A percentile compares a stretch with the other conserved stretches of the same genome.
phyloP scores from a whole-genome alignment of 1,284 basidiomycete genomes.

The Melanopsichium pennsylvanicum region DNA sequence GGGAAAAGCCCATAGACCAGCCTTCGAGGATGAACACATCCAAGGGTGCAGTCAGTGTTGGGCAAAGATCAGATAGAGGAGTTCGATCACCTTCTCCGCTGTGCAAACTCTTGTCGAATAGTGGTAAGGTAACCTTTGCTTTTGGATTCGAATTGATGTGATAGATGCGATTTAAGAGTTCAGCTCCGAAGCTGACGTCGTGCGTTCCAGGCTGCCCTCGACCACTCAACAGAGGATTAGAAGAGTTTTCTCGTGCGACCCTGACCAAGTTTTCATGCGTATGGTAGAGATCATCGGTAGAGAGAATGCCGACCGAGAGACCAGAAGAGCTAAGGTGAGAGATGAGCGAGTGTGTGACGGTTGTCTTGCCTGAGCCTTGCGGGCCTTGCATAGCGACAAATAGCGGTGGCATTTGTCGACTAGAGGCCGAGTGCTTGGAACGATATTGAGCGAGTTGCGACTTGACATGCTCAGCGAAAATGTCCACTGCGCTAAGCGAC shows the following conservation, averaged over 20 bases:
- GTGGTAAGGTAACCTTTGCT: slow-evolving; percentile 9
- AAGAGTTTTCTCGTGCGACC: slow-evolving; percentile 21
- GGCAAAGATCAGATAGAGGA: background rate
- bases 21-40: slow-evolving; percentile 45
- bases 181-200: slow-evolving; percentile 16
- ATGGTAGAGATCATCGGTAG: slow-evolving; percentile 39
- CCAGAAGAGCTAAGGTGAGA: slow-evolving; percentile 6
- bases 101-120: slow-evolving; percentile 39
- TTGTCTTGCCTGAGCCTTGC: slow-evolving; percentile 44
- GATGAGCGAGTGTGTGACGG: slow-evolving; percentile 21
- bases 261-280: slow-evolving; percentile 19
- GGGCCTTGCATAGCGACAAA: slow-evolving; percentile 48
- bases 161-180: slow-evolving; percentile 10
- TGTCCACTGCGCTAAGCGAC: slow-evolving; percentile 14
- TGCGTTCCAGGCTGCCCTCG: slow-evolving; percentile 43
- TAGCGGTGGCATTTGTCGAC: slow-evolving; percentile 9
- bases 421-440: background rate
- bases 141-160: slow-evolving; percentile 8
- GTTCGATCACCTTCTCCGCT: slow-evolving; percentile 33
- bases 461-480: slow-evolving; percentile 29
- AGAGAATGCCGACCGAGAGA: slow-evolving; percentile 10
- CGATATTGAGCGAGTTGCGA: slow-evolving; percentile 14
- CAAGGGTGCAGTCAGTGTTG: slow-evolving; percentile 5
- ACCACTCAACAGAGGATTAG: slow-evolving; percentile 28
- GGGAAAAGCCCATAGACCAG: slow-evolving; percentile 44